phyloP scores from a whole-genome alignment of 371 early-diverging fungal species.

The Scutellospora calospora region DNA sequence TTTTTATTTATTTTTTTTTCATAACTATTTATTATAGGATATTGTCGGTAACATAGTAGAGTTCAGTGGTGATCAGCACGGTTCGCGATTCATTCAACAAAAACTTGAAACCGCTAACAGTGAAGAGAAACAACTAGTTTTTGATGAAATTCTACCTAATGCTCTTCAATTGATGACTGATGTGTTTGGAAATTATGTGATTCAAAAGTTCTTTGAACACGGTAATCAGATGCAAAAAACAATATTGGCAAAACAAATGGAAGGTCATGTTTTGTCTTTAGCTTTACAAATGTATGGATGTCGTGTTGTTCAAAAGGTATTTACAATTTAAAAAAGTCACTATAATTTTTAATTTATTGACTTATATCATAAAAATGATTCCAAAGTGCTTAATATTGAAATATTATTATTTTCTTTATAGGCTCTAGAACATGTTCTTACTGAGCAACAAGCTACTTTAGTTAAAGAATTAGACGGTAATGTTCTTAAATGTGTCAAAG shows the following conservation, averaged over 20 bases:
- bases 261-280: slow-evolving; percentile 91
- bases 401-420: slow-evolving; percentile 20
- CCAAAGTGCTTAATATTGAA: neutral
- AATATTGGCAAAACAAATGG: slow-evolving; percentile 91
- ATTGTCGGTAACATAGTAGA: slow-evolving; percentile 95
- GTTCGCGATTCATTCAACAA: slow-evolving; percentile 99
- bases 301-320: slow-evolving; percentile 97
- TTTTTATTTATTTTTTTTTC: neutral
- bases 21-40: slow-evolving; percentile 61
- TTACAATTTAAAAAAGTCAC: neutral
- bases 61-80: slow-evolving; percentile 99
- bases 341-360: neutral
- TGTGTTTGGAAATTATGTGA: slow-evolving; percentile 99
- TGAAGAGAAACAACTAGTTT: slow-evolving; percentile 96
- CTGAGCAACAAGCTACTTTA: slow-evolving; percentile 90
- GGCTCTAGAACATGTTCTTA: slow-evolving; percentile 92
- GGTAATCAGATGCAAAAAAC: slow-evolving; percentile 92
- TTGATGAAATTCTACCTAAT: slow-evolving; percentile 94
- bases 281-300: slow-evolving; percentile 99
- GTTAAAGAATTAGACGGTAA: slow-evolving; percentile 94
- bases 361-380: neutral
- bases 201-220: slow-evolving; percentile 99
- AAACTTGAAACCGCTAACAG: slow-evolving; percentile 93
- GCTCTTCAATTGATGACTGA: slow-evolving; percentile 97
- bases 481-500: slow-evolving; percentile 97